Base-by-base conservation (phyloP, 352 stramenopile genomes). In the Phytophthora palmivora region DNA sequence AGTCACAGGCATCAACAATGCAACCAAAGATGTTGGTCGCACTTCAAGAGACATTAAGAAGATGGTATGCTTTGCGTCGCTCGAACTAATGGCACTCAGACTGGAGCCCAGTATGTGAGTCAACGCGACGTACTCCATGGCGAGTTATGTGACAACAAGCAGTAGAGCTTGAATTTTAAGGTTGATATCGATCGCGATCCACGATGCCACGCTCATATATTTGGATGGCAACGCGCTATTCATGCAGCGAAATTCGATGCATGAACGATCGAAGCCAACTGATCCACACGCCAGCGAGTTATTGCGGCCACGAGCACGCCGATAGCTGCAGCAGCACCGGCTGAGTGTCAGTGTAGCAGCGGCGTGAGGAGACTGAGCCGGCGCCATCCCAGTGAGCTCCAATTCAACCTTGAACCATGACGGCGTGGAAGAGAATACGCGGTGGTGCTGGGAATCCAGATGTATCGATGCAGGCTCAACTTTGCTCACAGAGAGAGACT, bases 61-160 rank as follows among this genome's bases (percentile, higher is more conserved):
- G 63, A 72, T 72, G 63, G 58, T 68, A 58, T 28, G 63, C 44
- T 64, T 54, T 63, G 57, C 38, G 32, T 19, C 5, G 5, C 33
- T 38, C n/a, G 42, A 6, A 56, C 62, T 58, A 69, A 58, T 26
- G 49, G 22, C 18, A 28, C 33, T 24, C 12, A 22, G 36, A 34
- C 36, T 47, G 18, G 16, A 32, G 38, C 15, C 11, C 18, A 43
- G 19, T 56, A 54, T 41, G 55, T 67, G 36, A 67, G 50, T 67
- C 37, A 59, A 45, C 30, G 33, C 24, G 19, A 38, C n/a, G n/a
- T 15, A 4, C 30, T 34, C 30, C 24, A 12, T 12, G 4, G 1
- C 44, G 26, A 36, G 33, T 24, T 53, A 34, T 22, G 36, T 14
- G 59, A 58, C 59, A 68, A 58, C 30, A 24, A 12, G n/a, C n/a